Conservation (phyloP, 1,284 basidiomycete genomes). For the Sporisorium exsertum region DNA sequence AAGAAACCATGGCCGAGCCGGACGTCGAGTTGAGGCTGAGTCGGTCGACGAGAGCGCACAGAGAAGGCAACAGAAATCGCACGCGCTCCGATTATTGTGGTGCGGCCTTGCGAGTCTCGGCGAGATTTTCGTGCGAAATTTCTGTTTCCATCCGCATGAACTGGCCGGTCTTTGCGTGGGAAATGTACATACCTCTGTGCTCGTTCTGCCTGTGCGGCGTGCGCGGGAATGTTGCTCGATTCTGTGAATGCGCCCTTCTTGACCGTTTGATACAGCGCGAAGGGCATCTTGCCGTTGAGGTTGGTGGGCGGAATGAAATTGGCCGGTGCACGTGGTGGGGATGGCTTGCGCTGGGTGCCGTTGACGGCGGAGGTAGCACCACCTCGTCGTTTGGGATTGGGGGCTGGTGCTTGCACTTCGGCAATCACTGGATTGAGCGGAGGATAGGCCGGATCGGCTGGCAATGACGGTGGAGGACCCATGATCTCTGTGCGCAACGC, state of each 20-base stretch:
- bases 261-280: conserved; percentile 38
- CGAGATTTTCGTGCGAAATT: conserved; percentile 13
- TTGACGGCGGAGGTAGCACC: conserved; percentile 9
- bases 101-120: too few species aligned
- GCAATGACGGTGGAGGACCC: conserved; percentile 49
- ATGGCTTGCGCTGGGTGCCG: conserved; percentile 15
- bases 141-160: conserved; percentile 4
- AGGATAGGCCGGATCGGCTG: conserved; percentile 36
- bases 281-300: conserved; percentile 52
- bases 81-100: too few species aligned
- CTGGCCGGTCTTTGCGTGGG: background rate
- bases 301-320: conserved; percentile 37
- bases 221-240: background rate
- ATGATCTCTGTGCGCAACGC: conserved; percentile 48
- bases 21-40: conserved; percentile 7
- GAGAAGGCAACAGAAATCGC: background rate
- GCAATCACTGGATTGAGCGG: conserved; percentile 41
- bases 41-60: conserved; percentile 2
- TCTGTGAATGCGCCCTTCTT: conserved; percentile 11
- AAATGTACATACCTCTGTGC: conserved; percentile 28
- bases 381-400: conserved; percentile 21
- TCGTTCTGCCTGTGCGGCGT: background rate
- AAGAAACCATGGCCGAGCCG: background rate
- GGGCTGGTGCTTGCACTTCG: conserved; percentile 13
- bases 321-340: conserved; percentile 15